Evolutionary conservation across 164 flowering plant genomes (phyloP).

Genomic region (Stephania yunnanensis): DNA sequence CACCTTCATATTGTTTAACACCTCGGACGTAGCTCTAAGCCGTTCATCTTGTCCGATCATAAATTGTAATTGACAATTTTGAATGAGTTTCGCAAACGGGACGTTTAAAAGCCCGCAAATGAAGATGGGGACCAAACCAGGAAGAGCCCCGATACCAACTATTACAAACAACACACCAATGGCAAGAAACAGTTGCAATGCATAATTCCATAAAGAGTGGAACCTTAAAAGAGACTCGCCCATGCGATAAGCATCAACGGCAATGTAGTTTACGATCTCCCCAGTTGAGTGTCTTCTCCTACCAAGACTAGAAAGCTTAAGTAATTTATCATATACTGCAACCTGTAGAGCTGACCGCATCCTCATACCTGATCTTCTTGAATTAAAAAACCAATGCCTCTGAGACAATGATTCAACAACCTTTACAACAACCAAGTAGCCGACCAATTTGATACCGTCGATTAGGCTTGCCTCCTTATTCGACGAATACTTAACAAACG

Average conservation of each 20-base stretch:
- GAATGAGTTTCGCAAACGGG: slow-evolving; percentile 61
- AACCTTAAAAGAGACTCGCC: slow-evolving; percentile 78
- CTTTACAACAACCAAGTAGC: slow-evolving; percentile 48
- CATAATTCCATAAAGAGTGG: slow-evolving; percentile 48
- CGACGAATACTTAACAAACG: slow-evolving; percentile 46
- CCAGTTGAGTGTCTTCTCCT: slow-evolving; percentile 69
- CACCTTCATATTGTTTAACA: slow-evolving; percentile 75
- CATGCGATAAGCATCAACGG: slow-evolving; percentile 82
- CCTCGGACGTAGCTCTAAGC: slow-evolving; percentile 67
- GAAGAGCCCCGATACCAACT: slow-evolving; percentile 63
- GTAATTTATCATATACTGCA: slow-evolving; percentile 56
- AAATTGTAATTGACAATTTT: slow-evolving; percentile 44
- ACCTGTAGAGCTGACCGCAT: slow-evolving; percentile 82
- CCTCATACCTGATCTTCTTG: slow-evolving; percentile 67
- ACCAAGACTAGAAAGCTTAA: slow-evolving; percentile 59
- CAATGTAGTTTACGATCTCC: slow-evolving; percentile 79
- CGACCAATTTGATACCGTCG: slow-evolving; percentile 47
- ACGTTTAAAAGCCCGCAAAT: slow-evolving; percentile 54
- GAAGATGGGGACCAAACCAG: slow-evolving; percentile 54
- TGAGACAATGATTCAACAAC: slow-evolving; percentile 60
- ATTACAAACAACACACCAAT: slow-evolving; percentile 41
- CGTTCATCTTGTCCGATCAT: slow-evolving; percentile 73
- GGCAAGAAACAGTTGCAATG: slow-evolving; percentile 47
- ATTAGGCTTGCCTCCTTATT: slow-evolving; percentile 17
- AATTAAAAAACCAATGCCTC: slow-evolving; percentile 54